phyloP scores from a whole-genome alignment of 805 yeast genomes.

The Cyberlindnera misumaiensis region DNA sequence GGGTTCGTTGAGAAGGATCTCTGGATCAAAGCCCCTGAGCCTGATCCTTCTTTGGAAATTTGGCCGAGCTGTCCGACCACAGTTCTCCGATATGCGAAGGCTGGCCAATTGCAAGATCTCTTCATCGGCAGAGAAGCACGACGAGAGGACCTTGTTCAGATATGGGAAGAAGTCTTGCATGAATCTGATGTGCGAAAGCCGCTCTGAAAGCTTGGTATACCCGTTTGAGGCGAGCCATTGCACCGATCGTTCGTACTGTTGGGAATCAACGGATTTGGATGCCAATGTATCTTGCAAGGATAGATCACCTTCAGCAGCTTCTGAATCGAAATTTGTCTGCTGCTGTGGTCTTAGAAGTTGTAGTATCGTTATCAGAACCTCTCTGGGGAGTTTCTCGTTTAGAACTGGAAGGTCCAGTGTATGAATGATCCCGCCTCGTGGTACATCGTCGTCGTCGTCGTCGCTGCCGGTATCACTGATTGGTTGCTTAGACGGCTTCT shows the following conservation, averaged over 20 bases:
- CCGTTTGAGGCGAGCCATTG: conserved; percentile 39
- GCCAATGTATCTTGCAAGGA: conserved; percentile 22
- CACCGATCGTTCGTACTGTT: conserved; percentile 25
- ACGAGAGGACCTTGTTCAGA: conserved; percentile 38
- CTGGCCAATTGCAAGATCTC: conserved; percentile 51
- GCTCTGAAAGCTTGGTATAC: conserved; percentile 26
- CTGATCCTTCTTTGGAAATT: conserved; percentile 54
- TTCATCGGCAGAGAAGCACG: conserved; percentile 27
- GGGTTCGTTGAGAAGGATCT: conserved; percentile 59
- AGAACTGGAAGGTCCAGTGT: conserved; percentile 53
- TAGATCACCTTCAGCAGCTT: conserved; percentile 1
- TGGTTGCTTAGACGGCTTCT: background rate
- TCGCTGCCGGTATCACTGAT: background rate
- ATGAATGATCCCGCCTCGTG: conserved; percentile 32
- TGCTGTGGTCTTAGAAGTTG: conserved; percentile 41
- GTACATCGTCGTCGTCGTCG: background rate
- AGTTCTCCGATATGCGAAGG: conserved; percentile 63
- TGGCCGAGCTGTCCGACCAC: conserved; percentile 83
- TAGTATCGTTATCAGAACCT: conserved; percentile 38
- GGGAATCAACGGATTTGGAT: conserved; percentile 27
- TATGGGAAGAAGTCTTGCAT: conserved; percentile 37
- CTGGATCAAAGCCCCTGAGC: conserved; percentile 30
- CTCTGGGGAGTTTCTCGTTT: conserved; percentile 38
- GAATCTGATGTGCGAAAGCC: conserved; percentile 26
- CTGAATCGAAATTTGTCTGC: conserved; percentile 42